Base-by-base conservation (phyloP, 768 basidiomycete genomes). In the Russula ochroleuca region DNA sequence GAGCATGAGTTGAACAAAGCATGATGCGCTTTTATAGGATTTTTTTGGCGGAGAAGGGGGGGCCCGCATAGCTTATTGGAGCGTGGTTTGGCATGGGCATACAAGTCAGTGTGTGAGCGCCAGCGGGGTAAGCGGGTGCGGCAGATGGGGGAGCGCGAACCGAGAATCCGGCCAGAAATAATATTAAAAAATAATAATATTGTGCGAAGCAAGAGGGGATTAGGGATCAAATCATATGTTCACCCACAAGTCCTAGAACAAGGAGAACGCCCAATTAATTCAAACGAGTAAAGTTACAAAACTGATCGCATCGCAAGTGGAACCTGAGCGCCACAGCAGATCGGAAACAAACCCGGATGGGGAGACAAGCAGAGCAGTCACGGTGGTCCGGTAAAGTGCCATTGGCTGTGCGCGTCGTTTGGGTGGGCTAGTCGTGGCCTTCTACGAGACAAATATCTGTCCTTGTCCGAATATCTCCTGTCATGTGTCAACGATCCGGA, bases 91-190 rank as follows among this genome's bases (percentile, higher is more conserved):
- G 40, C 57, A 21, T 57, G 43, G 33, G n/a, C 43, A 47, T 47
- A 21, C 11, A 47, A 31, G 8, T 31, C 15, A 43, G 33, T 45
- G 55, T 15, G 43, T n/a, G 45, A 54, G 63, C 63, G 51, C 65
- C 62, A 54, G 63, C 62, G 45, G 50, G 50, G 43, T 35, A 66
- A 55, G 45, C 62, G 57, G 62, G 62, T 67, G 59, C 57, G 62
- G 65, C 56, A 55, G 53, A 66, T 66, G 62, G 56, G 51, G 61
- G 57, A 61, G 43, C 63, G 9, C 38, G 65, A 49, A 57, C 65
- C 65, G 65, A 67, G 58, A 54, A 48, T 17, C 50, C 25, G 65
- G 65, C 48, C 21, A 64, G 21, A 50, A 57, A 65, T 64, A 52
- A 66, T 58, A 48, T 45, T 10, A 47, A 21, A 21, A 21, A 47